These are phyloP conservation scores for Hypomontagnella submonticulosa DNA, from an alignment of 495 filamentous ascomycete species.

Conservation along the genomic window DNA sequence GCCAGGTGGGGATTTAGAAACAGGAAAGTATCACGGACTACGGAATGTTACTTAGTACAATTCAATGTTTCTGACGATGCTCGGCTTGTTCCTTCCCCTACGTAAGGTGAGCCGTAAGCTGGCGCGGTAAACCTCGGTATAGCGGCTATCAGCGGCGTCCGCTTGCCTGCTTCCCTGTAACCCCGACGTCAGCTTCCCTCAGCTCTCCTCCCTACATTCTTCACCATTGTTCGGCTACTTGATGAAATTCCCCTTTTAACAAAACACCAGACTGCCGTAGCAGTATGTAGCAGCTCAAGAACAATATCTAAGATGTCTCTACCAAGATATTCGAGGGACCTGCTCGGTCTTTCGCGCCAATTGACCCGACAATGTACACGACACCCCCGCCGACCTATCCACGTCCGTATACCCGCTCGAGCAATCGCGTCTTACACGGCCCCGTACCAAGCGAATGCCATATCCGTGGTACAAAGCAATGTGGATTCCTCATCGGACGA, in stretches of 20 bases:
- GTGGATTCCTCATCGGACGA: slow-evolving; percentile 81
- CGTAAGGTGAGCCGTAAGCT: slow-evolving; percentile 49
- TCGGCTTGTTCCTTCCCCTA: slow-evolving; percentile 36
- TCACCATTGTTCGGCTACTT: slow-evolving; percentile 1
- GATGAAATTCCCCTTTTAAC: slow-evolving; percentile 16
- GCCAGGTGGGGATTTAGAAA: background rate
- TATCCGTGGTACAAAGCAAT: slow-evolving; percentile 79
- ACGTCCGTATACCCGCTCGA: slow-evolving; percentile 44
- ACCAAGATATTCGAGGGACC: slow-evolving; percentile 50
- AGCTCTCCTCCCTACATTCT: background rate
- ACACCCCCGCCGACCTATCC: slow-evolving; percentile 37
- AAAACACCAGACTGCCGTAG: slow-evolving; percentile 4
- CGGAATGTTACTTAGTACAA: background rate
- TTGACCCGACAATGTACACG: slow-evolving; percentile 52
- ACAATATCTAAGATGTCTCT: slow-evolving; percentile 48
- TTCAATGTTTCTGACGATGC: slow-evolving; percentile 10
- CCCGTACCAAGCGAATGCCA: slow-evolving; percentile 74
- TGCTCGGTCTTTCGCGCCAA: slow-evolving; percentile 54
- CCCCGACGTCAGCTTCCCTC: slow-evolving; percentile 32
- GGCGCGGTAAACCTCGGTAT: slow-evolving; percentile 30
- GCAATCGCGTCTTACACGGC: slow-evolving; percentile 70
- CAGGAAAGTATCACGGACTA: slow-evolving; percentile 5
- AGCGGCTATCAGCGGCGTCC: slow-evolving; percentile 37
- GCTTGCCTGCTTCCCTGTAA: slow-evolving; percentile 16
- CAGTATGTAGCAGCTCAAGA: slow-evolving; percentile 27